phyloP scores from a whole-genome alignment of 306 rosid genomes.

The Prunus davidiana region DNA sequence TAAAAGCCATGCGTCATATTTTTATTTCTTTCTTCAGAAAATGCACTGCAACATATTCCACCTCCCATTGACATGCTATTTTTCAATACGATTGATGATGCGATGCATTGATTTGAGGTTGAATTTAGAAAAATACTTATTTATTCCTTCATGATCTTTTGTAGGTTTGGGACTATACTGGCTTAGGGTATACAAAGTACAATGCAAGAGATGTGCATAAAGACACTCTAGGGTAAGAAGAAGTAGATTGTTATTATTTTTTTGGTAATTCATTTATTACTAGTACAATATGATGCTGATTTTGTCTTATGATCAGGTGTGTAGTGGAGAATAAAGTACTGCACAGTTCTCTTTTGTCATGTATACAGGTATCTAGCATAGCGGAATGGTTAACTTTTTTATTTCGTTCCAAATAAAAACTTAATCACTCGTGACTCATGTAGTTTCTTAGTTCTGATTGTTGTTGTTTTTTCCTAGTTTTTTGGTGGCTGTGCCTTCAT shows the following conservation, averaged over 20 bases:
- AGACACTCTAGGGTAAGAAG: conserved; percentile 76
- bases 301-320: conserved; percentile 49
- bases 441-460: background rate
- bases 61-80: too few relatives aligned
- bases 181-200: conserved; percentile 82
- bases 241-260: conserved; percentile 9
- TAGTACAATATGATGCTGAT: conserved; percentile 29
- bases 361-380: conserved; percentile 60
- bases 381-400: background rate
- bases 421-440: background rate
- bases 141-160: conserved; percentile 14
- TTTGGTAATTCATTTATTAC: conserved; percentile 8
- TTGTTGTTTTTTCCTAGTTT: background rate
- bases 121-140: conserved; percentile 7
- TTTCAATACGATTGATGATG: background rate
- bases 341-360: conserved; percentile 67
- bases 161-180: conserved; percentile 96
- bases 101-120: background rate
- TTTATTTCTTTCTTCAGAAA: background rate
- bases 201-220: conserved; percentile 75
- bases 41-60: background rate
- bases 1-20: background rate
- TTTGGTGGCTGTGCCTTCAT: background rate
- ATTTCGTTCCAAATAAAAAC: background rate
- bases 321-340: conserved; percentile 94